phyloP scores from a whole-genome alignment of 1,139 yeast species.

The Kodamaea suecica region DNA sequence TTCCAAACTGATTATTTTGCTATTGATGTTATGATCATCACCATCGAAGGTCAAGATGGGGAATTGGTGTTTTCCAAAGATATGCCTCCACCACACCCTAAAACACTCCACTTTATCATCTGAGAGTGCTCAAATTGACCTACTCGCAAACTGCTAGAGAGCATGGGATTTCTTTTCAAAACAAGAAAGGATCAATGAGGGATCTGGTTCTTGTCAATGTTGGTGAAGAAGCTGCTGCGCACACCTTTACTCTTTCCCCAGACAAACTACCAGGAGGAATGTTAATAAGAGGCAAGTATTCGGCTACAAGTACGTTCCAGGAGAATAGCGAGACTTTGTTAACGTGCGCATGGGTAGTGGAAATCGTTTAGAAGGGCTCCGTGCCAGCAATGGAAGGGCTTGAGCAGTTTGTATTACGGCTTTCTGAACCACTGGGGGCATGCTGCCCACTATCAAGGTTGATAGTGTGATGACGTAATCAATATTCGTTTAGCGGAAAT shows the following conservation, averaged over 20 bases:
- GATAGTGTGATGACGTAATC: too few relatives aligned
- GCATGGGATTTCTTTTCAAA: slow-evolving; percentile 29
- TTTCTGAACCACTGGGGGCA: too few relatives aligned
- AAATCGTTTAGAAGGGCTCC: slow-evolving; percentile 23
- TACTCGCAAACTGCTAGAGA: slow-evolving; percentile 36
- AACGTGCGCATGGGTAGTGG: slow-evolving; percentile 28
- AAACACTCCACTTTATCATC: slow-evolving; percentile 25
- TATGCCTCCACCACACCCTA: slow-evolving; percentile 26
- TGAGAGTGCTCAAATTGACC: slow-evolving; percentile 30
- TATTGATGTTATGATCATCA: slow-evolving; percentile 26
- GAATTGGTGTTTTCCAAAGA: slow-evolving; percentile 21
- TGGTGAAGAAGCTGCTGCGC: slow-evolving; percentile 16
- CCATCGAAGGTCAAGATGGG: slow-evolving; percentile 26
- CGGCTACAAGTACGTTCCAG: slow-evolving; percentile 27
- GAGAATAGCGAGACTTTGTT: slow-evolving; percentile 28
- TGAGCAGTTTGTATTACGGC: too few relatives aligned
- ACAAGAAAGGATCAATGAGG: slow-evolving; percentile 23
- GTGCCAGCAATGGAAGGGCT: slow-evolving; percentile 16
- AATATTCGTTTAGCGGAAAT: too few relatives aligned
- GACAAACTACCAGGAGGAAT: slow-evolving; percentile 37
- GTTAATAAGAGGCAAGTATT: slow-evolving; percentile 33
- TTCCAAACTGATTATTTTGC: slow-evolving; percentile 26
- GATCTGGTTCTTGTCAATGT: slow-evolving; percentile 20
- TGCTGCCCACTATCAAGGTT: too few relatives aligned
- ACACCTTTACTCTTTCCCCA: slow-evolving; percentile 24